phyloP scores from a whole-genome alignment of 768 basidiomycete genomes.

The Boletus vermiculosoides region DNA sequence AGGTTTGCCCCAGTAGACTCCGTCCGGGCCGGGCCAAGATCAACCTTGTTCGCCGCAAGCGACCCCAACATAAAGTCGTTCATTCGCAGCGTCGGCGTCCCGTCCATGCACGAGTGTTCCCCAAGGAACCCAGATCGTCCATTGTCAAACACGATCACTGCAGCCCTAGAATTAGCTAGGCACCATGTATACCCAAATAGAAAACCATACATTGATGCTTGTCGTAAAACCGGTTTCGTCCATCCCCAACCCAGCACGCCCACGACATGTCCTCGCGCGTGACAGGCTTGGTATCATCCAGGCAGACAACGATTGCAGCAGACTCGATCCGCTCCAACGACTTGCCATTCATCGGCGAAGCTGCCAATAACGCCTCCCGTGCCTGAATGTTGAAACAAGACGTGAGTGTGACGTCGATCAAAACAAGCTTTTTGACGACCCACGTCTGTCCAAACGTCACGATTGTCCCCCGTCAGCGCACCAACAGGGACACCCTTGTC shows the following conservation, averaged over 20 bases:
- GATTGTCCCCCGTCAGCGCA: conserved; percentile 82
- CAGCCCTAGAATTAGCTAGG: conserved; percentile 1
- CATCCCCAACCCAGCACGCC: conserved; percentile 87
- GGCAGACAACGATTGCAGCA: conserved; percentile 80
- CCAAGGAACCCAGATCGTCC: conserved; percentile 93
- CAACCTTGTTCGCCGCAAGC: conserved; percentile 68
- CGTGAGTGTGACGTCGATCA: not conserved
- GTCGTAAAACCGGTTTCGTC: conserved; percentile 91
- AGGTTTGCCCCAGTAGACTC: conserved; percentile 40
- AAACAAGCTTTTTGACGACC: conserved; percentile 43
- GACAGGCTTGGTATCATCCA: conserved; percentile 81
- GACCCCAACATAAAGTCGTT: conserved; percentile 91
- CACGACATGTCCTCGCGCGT: conserved; percentile 81
- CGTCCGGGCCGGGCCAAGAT: conserved; percentile 59
- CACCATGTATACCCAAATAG: not conserved
- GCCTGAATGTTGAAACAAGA: conserved; percentile 35
- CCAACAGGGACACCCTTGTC: conserved; percentile 59
- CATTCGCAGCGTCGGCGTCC: conserved; percentile 90
- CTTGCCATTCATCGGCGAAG: conserved; percentile 62
- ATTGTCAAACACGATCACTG: conserved; percentile 92
- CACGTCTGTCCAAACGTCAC: conserved; percentile 88
- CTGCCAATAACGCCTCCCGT: conserved; percentile 58
- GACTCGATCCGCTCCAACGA: conserved; percentile 82
- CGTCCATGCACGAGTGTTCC: conserved; percentile 88
- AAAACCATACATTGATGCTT: conserved; percentile 80